Conservation (phyloP, 2,329 filamentous ascomycete genomes). For the Exutisphaerella laricina region DNA sequence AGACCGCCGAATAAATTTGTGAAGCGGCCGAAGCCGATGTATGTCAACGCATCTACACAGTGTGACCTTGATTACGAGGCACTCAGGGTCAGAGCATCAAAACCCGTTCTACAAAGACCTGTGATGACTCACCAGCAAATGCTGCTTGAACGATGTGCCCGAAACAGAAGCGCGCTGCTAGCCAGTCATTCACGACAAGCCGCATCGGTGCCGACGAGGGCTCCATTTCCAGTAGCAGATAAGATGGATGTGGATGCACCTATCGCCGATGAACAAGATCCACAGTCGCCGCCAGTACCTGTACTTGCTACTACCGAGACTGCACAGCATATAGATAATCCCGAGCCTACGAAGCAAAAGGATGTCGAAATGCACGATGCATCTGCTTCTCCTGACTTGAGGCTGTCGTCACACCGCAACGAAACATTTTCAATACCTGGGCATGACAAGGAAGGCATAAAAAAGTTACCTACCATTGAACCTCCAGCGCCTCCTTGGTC, state of each 20-base stretch:
- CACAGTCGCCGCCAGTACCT: conserved; percentile 4
- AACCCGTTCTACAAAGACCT: conserved; percentile 19
- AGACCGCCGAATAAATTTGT: conserved; percentile 7
- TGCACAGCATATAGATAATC: neutral
- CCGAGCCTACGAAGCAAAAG: conserved; percentile 5
- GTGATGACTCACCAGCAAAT: conserved; percentile 30
- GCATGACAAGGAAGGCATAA: conserved; percentile 3
- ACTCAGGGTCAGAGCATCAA: conserved; percentile 13
- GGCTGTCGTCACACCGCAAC: too few relatives aligned
- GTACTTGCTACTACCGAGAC: conserved; percentile 3
- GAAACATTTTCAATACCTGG: too few relatives aligned
- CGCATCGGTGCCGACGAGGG: neutral
- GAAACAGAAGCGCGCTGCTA: conserved; percentile 24
- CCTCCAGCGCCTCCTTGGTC: conserved; percentile 12
- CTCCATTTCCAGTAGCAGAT: conserved; percentile 4
- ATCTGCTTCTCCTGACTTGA: too few relatives aligned
- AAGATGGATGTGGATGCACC: conserved; percentile 21
- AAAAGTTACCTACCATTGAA: conserved; percentile 5
- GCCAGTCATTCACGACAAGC: neutral
- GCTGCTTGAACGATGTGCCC: conserved; percentile 31
- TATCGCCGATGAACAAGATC: conserved; percentile 2
- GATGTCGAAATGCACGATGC: conserved; percentile 22
- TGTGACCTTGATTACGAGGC: conserved; percentile 34
- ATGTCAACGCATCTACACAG: conserved; percentile 28
- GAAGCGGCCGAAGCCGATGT: conserved; percentile 16